Base-by-base conservation (phyloP, 345 rosid genomes). In the Microthlaspi erraticum region DNA sequence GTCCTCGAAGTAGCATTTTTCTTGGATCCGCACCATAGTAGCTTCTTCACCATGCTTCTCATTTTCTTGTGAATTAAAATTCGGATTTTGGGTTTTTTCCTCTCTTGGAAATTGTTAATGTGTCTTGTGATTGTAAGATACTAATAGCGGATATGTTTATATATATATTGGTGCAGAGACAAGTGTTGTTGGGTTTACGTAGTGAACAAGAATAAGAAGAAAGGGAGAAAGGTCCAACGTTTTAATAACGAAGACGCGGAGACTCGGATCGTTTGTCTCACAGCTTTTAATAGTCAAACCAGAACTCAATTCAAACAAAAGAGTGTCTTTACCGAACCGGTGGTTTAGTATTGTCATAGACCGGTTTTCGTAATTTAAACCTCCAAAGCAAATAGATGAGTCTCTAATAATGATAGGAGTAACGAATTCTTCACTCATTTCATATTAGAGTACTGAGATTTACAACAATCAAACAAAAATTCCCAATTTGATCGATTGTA, bases 1-100 rank as follows among this genome's bases (percentile, higher is more conserved):
- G 67, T 71, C 3, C 50, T 7, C 5, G 60, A 55, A 41, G 72
- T 49, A 2, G 46, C 55, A 17, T 70, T 74, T 39, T 77, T 78
- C 63, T 72, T 77, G 19, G 74, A 72, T 67, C 87, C 86, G 0
- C 86, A 83, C 67, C 73, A 77, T 78, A 77, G 61, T 68, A 77
- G 59, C 71, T 73, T 86, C 84, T 79, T 86, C 71, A 81, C 70
- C 12, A 76, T 45, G 59, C 76, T 54, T 45, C 76, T 70, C 83
- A 78, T 83, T 19, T 16, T 64, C 52, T 61, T 72, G 19, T 26
- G 48, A 32, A 16, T 3, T 11, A 5, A 33, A 32, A 8, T 18
- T 32, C 1, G 2, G 42, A 11, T 26, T 41, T 60, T 26, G 51
- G 5, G n/a, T n/a, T n/a, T 44, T 36, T 64, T 1, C 23, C 12